Base-by-base conservation (phyloP, 1,139 yeast species). In the Zygotorulaspora mrakii region DNA sequence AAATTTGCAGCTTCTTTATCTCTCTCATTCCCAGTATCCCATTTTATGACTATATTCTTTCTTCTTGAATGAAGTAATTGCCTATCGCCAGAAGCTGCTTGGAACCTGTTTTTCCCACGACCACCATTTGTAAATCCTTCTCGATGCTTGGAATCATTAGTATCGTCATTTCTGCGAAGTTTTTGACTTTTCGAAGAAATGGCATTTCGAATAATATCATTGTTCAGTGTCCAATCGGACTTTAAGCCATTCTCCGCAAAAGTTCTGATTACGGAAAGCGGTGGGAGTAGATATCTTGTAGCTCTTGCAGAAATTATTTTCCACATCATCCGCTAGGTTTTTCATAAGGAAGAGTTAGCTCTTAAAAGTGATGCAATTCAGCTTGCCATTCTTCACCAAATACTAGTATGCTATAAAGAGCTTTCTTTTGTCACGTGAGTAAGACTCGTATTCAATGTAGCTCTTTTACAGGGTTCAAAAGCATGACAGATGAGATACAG, bases 1-100 rank as follows among this genome's bases (percentile, higher is more conserved):
- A 35, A 20, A 33, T 51, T 55, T 1, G 61, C 60, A 13, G 62
- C 64, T 10, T 45, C 49, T 32, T 52, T 51, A 11, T 59, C 61
- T 30, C 58, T 51, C 14, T 55, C 59, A 4, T 57, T 42, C 4
- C 65, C 65, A 11, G 52, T 52, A 5, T 26, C 49, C 63, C 63
- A 61, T 16, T 41, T 52, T 5, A 59, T 39, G 5, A 44, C 33
- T 5, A 48, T 21, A 22, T 40, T 47, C 30, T 46, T 55, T 22
- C 25, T 41, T 13, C 22, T 39, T 13, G 17, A 28, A 9, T 34
- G 28, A 13, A 11, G 22, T n/a, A 27, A 30, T 6, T 24, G 27
- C 32, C 31, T 34, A 8, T 20, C 31, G 17, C 27, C 34, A 16
- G 23, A 24, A 16, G 17, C n/a, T 12, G 22, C 21, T 13, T 35